Evolutionary conservation across 345 rosid genomes (phyloP).

Genomic region (Balakata baccata): DNA sequence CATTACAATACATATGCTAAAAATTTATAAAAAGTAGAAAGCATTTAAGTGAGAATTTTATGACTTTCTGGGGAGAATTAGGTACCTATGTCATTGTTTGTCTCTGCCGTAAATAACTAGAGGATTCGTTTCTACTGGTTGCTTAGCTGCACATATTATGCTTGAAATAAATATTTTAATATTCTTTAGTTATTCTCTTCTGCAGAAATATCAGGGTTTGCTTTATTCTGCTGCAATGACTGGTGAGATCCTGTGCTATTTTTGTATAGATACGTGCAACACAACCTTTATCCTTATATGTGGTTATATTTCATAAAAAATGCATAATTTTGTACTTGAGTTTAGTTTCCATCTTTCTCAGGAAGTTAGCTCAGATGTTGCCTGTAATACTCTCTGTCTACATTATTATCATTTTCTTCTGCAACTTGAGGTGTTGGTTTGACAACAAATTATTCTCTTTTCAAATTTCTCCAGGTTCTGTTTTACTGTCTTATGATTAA

Average conservation of each 20-base stretch:
- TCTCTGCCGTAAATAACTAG: not conserved
- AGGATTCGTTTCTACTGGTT: not conserved
- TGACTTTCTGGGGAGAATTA: not conserved
- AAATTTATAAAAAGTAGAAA: not conserved
- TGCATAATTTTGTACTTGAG: not conserved
- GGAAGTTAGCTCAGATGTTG: not conserved
- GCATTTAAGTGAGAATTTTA: not conserved
- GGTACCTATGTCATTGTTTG: not conserved
- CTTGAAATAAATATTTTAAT: constrained; percentile 6
- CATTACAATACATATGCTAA: not conserved
- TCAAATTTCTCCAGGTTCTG: not conserved
- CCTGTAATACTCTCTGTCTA: not conserved
- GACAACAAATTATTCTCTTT: not conserved
- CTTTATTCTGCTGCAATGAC: constrained; percentile 65
- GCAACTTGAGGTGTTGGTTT: not conserved
- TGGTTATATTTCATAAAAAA: not conserved
- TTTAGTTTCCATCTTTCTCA: not conserved
- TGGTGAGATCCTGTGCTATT: constrained; percentile 30
- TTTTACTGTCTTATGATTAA: not conserved
- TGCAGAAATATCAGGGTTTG: constrained; percentile 58
- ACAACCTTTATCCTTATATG: not conserved
- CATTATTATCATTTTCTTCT: not conserved
- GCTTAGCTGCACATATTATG: not conserved
- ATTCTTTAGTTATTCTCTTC: constrained; percentile 18
- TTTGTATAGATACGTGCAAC: not conserved